These are phyloP conservation scores for Lagenaria siceraria DNA, from an alignment of 306 rosid species.

Conservation along the genomic window DNA sequence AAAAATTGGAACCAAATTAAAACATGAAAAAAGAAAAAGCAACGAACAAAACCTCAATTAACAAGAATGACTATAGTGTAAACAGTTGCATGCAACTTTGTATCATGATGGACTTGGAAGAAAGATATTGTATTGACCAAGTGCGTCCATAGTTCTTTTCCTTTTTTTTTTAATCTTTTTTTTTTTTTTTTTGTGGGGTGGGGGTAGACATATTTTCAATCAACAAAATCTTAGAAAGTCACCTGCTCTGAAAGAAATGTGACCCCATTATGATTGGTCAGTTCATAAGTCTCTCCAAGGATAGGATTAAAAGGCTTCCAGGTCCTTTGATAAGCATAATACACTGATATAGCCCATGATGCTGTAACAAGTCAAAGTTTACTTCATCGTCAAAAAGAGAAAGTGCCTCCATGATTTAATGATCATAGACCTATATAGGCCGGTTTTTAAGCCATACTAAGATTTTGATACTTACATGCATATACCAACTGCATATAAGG, in stretches of 20 bases:
- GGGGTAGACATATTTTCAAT: neutral
- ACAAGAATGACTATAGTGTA: neutral
- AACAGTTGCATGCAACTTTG: neutral
- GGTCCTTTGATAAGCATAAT: slow-evolving; percentile 82
- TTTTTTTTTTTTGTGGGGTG: neutral
- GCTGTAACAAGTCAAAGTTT: slow-evolving; percentile 30
- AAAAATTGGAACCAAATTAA: neutral
- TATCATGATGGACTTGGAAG: neutral
- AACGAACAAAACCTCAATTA: neutral
- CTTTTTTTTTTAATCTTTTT: too few species aligned
- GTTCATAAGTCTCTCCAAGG: slow-evolving; percentile 88
- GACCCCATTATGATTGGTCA: slow-evolving; percentile 62
- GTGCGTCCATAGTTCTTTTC: neutral
- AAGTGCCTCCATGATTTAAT: neutral
- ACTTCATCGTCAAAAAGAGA: slow-evolving; percentile 9
- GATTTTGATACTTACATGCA: slow-evolving; percentile 45
- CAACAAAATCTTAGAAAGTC: slow-evolving; percentile 14
- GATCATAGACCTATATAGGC: neutral
- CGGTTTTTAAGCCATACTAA: neutral
- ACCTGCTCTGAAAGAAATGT: slow-evolving; percentile 88
- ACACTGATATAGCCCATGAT: slow-evolving; percentile 91
- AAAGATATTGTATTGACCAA: neutral
- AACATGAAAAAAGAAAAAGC: neutral
- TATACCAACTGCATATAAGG: slow-evolving; percentile 68
- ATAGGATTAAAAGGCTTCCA: slow-evolving; percentile 99